A percentile compares a stretch with the other conserved stretches of the same genome.
Evolutionary conservation across 129 eudicot genomes (phyloP).

Genomic region (Saussurea involucrata): DNA sequence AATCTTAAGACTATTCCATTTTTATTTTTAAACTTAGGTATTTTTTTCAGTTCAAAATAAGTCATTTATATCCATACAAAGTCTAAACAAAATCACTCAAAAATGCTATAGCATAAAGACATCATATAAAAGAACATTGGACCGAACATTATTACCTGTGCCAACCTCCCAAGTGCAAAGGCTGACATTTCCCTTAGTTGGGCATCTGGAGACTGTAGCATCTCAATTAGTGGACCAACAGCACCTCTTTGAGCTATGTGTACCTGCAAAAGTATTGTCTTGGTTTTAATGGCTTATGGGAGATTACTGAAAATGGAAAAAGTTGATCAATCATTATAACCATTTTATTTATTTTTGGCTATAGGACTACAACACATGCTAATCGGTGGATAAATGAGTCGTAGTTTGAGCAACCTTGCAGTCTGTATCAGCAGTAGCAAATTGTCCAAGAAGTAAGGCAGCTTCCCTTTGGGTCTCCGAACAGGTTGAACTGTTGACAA

Average conservation of each 20-base stretch:
- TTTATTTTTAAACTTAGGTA: not conserved
- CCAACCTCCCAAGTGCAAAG: conserved; percentile 95
- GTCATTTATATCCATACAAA: too few species aligned
- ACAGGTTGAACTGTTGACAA: conserved; percentile 66
- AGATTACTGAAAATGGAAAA: not conserved
- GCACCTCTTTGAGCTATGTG: conserved; percentile 99
- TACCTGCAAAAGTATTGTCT: conserved; percentile 46
- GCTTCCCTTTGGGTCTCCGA: conserved; percentile 98
- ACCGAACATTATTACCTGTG: conserved; percentile 55
- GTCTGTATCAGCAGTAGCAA: conserved; percentile 96
- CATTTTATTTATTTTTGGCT: not conserved
- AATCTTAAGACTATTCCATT: not conserved
- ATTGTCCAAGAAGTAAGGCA: conserved; percentile 97
- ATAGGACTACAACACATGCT: not conserved
- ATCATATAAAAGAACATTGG: not conserved
- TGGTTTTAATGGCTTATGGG: not conserved
- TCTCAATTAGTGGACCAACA: conserved; percentile 75
- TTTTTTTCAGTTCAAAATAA: too few species aligned
- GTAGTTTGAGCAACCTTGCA: conserved; percentile 61
- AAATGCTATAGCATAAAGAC: not conserved
- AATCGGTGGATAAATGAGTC: not conserved
- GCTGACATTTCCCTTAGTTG: conserved; percentile 95
- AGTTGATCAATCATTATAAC: not conserved
- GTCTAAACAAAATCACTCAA: too few species aligned
- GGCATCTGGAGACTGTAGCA: conserved; percentile 73